These are phyloP conservation scores for Mortierella sp. DNA, from an alignment of 371 early-diverging fungal genomes.

Conservation along the genomic window DNA sequence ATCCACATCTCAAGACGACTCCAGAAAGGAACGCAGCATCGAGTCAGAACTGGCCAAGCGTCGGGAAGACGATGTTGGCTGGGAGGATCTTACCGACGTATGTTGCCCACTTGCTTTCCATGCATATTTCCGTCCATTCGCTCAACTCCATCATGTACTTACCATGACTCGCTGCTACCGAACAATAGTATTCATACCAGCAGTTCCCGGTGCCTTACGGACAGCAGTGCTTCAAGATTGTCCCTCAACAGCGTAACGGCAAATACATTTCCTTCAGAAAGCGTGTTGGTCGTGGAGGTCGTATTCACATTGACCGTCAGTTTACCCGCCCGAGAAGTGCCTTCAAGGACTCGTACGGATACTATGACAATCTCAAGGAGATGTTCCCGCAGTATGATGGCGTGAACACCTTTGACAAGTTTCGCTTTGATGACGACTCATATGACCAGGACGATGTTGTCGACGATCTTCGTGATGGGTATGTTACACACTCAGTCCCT, in stretches of 20 bases:
- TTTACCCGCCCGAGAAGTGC: slow-evolving; percentile 22
- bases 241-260: slow-evolving; percentile 41
- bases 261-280: slow-evolving; percentile 57
- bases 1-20: slow-evolving; percentile 27
- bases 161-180: background rate
- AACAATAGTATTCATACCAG: slow-evolving; percentile 60
- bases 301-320: slow-evolving; percentile 65
- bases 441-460: slow-evolving; percentile 62
- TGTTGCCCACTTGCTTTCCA: background rate
- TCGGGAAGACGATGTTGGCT: slow-evolving; percentile 62
- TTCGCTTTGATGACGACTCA: slow-evolving; percentile 61
- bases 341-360: slow-evolving; percentile 23
- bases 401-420: slow-evolving; percentile 47
- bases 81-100: slow-evolving; percentile 69
- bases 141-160: background rate
- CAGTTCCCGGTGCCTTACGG: slow-evolving; percentile 54
- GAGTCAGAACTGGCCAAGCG: slow-evolving; percentile 66
- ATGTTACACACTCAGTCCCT: slow-evolving; percentile 5
- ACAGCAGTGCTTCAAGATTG: slow-evolving; percentile 54
- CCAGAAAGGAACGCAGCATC: slow-evolving; percentile 48
- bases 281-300: slow-evolving; percentile 72
- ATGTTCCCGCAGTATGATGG: slow-evolving; percentile 36
- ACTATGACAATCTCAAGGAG: slow-evolving; percentile 32
- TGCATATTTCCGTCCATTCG: background rate
- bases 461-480: slow-evolving; percentile 60